Evolutionary conservation across 2,329 filamentous ascomycete genomes (phyloP).

Genomic region (Diaporthe sp.): DNA sequence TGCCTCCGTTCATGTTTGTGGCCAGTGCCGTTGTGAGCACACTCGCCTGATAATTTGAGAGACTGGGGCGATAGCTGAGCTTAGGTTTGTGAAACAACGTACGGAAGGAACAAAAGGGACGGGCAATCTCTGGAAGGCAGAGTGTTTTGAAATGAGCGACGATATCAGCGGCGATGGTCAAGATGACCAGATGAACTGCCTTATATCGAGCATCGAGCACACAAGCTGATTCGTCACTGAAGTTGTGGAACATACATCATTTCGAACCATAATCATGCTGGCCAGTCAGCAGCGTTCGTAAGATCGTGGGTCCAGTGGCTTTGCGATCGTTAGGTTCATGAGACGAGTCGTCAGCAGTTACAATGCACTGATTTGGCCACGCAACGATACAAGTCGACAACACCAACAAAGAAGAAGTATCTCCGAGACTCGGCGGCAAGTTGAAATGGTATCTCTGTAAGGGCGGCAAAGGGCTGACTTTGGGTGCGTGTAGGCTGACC

Average conservation of each 20-base stretch:
- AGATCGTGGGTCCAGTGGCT: background rate
- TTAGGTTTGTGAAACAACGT: background rate
- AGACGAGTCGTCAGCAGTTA: background rate
- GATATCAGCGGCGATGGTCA: background rate
- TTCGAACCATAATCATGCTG: background rate
- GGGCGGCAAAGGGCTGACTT: background rate
- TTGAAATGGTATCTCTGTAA: background rate
- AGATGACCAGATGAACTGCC: background rate
- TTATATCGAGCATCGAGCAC: background rate
- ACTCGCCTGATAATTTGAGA: background rate
- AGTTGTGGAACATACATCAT: background rate
- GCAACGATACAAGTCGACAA: background rate
- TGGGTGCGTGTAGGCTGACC: constrained; percentile 6
- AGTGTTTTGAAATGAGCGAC: background rate
- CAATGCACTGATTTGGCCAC: background rate
- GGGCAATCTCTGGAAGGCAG: background rate
- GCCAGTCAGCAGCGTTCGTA: background rate
- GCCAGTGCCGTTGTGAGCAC: background rate
- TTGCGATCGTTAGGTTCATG: background rate
- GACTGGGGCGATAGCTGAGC: background rate
- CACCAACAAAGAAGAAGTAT: background rate
- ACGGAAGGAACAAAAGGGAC: background rate
- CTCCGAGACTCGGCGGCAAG: background rate
- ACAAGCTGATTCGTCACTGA: background rate
- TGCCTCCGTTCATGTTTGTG: background rate